Evolutionary conservation across 441 rosid species (phyloP).

Genomic region (Croton setiger): DNA sequence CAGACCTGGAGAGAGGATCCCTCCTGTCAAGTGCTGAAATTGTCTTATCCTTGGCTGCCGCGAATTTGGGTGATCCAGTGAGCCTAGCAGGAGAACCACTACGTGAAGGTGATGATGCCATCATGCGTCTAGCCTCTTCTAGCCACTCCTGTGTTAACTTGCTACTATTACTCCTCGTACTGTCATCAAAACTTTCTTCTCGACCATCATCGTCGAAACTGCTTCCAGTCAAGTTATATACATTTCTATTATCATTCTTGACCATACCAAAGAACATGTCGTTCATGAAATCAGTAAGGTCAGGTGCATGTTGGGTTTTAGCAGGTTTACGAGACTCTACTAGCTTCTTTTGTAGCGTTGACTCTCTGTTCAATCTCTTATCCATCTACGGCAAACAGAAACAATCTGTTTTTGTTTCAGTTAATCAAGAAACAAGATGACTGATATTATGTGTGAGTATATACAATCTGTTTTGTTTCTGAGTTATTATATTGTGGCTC

Average conservation of each 20-base stretch:
- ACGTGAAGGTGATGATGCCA: slow-evolving; percentile 42
- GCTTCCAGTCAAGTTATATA: slow-evolving; percentile 41
- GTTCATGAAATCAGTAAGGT: slow-evolving; percentile 64
- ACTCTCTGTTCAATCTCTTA: slow-evolving; percentile 27
- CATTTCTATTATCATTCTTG: slow-evolving; percentile 31
- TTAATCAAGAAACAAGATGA: neutral
- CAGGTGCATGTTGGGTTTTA: slow-evolving; percentile 27
- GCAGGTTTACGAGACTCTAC: slow-evolving; percentile 22
- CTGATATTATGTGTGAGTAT: too few species aligned
- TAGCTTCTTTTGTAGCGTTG: slow-evolving; percentile 31
- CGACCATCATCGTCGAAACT: slow-evolving; percentile 17
- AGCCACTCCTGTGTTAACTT: slow-evolving; percentile 56
- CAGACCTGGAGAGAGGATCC: slow-evolving; percentile 64
- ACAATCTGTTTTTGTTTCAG: too few species aligned
- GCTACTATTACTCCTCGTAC: slow-evolving; percentile 56
- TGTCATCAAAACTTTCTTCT: slow-evolving; percentile 46
- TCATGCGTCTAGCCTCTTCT: slow-evolving; percentile 51
- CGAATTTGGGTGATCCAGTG: slow-evolving; percentile 46
- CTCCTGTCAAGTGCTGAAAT: slow-evolving; percentile 39
- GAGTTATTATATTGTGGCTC: neutral
- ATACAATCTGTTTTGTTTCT: neutral
- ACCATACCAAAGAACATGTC: slow-evolving; percentile 59
- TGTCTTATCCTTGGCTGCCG: slow-evolving; percentile 22
- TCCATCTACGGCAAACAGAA: slow-evolving; percentile 25
- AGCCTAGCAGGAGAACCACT: slow-evolving; percentile 42